Evolutionary conservation across 371 early-diverging fungal genomes (phyloP), one percentile per base, ranked within the genome.

Genomic region (Chytridium lagenaria): DNA sequence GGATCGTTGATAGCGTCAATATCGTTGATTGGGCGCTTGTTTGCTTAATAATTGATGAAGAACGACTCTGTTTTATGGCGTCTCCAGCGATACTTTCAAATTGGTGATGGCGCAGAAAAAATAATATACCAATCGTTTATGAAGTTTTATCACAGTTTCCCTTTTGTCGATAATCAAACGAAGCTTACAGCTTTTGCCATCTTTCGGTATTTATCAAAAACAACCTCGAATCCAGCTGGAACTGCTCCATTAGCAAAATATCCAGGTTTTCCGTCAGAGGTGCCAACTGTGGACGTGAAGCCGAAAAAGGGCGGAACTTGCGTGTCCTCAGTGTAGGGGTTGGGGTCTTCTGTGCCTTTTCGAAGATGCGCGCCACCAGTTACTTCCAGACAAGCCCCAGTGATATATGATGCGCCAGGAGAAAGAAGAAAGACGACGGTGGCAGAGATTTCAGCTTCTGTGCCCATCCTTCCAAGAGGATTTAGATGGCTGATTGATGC

Each of bases 381-480:
- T 15, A 71, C 75, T 36, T 76, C 59, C 31, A 71, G 1, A 30
- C 49, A 77, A 19, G 79, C 71, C 7, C 87, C 87, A 22, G 78
- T 87, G 33, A 87, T 78, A 66, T 83, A 87, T 0, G 81, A 38
- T 1, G 84, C 80, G 1, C 80, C 87, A 19, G 82, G 85, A 0
- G 84, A 81, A 1, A 86, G 69, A 69, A 87, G 63, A 70, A 78
- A 87, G 31, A 80, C 82, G 1, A 87, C 77, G 31, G 83, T 81
- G 40, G 83, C 71, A 0, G 83, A 72, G 44, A 87, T 77, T 70
- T 87, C 87, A 15, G 84, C 77, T 69, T 87, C 87, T 5, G 87
- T 87, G 7, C 86, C 87, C 23, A 81, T 67, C 26, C 87, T 77
- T n/a, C 87, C 87, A 40, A 74, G 50, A 5, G 86, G 86, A 55